Percentiles rank a stretch among this genome's conserved stretches.
These are phyloP conservation scores for Fusarium succisae DNA, from an alignment of 2,329 filamentous ascomycete genomes.

Conservation along the genomic window DNA sequence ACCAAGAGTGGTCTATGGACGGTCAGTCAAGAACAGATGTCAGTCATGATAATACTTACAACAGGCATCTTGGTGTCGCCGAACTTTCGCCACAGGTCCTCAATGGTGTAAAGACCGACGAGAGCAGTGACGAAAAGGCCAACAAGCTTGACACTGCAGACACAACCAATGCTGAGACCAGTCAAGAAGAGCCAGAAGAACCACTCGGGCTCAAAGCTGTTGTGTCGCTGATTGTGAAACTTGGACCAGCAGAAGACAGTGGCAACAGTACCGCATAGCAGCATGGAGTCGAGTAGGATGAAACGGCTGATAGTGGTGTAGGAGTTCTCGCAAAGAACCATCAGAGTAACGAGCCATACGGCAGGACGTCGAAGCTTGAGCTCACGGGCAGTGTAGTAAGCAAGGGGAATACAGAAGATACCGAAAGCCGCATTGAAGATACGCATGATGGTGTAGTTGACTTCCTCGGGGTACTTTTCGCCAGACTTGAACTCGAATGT, in stretches of 20 bases:
- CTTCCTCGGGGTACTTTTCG: conserved; percentile 90
- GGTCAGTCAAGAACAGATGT: conserved; percentile 5
- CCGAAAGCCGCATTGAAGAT: conserved; percentile 97
- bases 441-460: conserved; percentile 99
- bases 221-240: conserved; percentile 87
- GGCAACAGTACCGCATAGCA: conserved; percentile 97
- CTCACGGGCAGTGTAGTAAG: conserved; percentile 94
- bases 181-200: conserved; percentile 94
- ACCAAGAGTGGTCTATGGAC: conserved; percentile 67
- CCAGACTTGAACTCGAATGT: conserved; percentile 99
- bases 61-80: conserved; percentile 92
- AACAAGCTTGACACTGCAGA: conserved; percentile 98
- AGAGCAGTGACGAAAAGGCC: conserved; percentile 95
- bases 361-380: conserved; percentile 85
- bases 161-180: conserved; percentile 94
- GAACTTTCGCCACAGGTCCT: conserved; percentile 98
- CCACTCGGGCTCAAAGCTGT: conserved; percentile 92
- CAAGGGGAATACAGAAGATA: conserved; percentile 89
- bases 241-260: conserved; percentile 97
- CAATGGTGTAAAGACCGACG: conserved; percentile 93
- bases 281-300: conserved; percentile 98
- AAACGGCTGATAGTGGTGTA: conserved; percentile 99
- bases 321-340: conserved; percentile 99
- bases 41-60: conserved; percentile 56
- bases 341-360: conserved; percentile 94